Evolutionary conservation across 2,329 filamentous ascomycete genomes (phyloP).

Genomic region (Cadophora gregata): DNA sequence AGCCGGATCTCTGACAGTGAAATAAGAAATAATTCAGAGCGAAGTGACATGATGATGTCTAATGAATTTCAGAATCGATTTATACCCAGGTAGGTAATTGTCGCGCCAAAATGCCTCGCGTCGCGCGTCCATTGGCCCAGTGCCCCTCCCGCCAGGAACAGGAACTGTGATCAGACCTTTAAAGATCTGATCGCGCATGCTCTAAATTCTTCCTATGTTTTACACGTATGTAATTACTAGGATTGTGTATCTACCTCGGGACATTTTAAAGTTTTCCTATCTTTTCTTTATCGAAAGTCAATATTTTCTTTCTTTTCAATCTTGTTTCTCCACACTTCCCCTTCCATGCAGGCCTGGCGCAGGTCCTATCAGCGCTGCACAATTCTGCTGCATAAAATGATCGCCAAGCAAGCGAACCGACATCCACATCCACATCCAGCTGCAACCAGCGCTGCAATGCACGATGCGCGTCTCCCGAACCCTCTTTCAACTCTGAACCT

Average conservation of each 20-base stretch:
- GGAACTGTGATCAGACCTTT: neutral
- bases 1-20: too few species aligned
- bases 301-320: neutral
- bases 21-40: too few species aligned
- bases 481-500: neutral
- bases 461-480: neutral
- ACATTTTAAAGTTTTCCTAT: neutral
- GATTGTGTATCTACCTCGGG: neutral
- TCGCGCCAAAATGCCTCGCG: neutral
- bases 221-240: neutral
- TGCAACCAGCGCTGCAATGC: neutral
- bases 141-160: neutral
- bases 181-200: neutral
- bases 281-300: neutral
- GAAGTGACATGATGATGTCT: too few species aligned
- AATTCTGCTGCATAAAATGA: neutral
- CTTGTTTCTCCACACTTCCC: neutral
- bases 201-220: neutral
- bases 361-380: neutral
- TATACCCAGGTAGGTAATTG: too few species aligned
- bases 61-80: too few species aligned
- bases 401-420: conserved; percentile 1
- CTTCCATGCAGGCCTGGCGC: neutral
- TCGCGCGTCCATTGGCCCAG: neutral
- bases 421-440: neutral